phyloP scores from a whole-genome alignment of 345 rosid genomes.

The Microcos paniculata region DNA sequence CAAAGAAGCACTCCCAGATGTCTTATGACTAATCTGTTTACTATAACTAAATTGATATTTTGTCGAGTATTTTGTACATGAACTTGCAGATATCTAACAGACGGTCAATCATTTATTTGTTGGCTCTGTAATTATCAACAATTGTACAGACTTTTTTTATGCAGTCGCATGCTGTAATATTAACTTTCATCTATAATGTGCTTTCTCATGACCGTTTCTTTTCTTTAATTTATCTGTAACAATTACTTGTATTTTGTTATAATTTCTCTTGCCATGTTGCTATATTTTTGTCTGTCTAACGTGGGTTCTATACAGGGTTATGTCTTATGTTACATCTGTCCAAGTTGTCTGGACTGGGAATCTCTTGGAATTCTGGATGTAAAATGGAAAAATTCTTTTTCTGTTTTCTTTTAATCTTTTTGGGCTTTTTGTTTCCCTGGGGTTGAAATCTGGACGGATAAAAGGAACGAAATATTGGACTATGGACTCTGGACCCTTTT shows the following conservation, averaged over 20 bases:
- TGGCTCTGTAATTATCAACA: constrained; percentile 28
- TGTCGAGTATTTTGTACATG: constrained; percentile 47
- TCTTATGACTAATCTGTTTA: constrained; percentile 32
- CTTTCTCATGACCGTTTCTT: background rate
- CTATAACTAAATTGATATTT: constrained; percentile 31
- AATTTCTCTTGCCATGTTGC: no score
- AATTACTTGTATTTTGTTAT: no score
- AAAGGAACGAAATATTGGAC: no score
- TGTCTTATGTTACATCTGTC: no score
- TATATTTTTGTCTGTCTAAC: background rate
- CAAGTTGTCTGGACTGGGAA: no score
- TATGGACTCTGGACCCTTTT: no score
- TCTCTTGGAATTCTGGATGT: no score
- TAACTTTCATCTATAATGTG: background rate
- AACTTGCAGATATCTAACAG: constrained; percentile 45
- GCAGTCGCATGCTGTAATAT: constrained; percentile 8
- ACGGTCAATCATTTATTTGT: constrained; percentile 35
- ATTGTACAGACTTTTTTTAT: constrained; percentile 25
- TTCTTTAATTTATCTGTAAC: background rate
- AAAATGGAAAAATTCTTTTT: no score
- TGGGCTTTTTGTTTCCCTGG: no score
- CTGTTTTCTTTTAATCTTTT: no score
- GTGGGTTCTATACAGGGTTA: no score
- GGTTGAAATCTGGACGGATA: no score
- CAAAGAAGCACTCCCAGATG: constrained; percentile 15